A percentile compares a stretch with the other conserved stretches of the same genome.
Evolutionary conservation across 2,329 filamentous ascomycete species (phyloP).

Genomic region (Microsporum ferrugineum): DNA sequence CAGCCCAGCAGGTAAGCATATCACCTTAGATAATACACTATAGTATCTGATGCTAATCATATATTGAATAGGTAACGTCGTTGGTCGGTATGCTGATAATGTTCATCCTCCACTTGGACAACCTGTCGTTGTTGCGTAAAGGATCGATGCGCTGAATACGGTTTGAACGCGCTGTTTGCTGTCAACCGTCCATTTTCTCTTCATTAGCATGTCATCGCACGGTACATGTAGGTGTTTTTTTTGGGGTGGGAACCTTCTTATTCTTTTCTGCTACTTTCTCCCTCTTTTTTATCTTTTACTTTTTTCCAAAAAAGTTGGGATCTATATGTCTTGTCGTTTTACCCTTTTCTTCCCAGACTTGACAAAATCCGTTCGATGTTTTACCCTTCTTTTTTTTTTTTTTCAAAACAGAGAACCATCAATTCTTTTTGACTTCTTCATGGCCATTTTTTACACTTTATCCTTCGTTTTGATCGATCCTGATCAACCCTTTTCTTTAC

Average conservation of each 20-base stretch:
- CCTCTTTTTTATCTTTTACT: neutral
- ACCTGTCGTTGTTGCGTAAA: conserved; percentile 24
- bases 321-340: neutral
- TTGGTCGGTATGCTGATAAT: conserved; percentile 43
- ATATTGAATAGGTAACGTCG: conserved; percentile 41
- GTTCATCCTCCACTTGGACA: conserved; percentile 35
- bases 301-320: neutral
- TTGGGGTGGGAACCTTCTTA: neutral
- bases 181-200: neutral
- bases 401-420: conserved; percentile 14
- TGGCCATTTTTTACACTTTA: neutral
- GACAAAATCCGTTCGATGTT: conserved; percentile 2
- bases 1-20: conserved; percentile 52
- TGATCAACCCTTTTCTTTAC: neutral
- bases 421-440: neutral
- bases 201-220: neutral
- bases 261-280: neutral
- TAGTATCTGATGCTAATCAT: conserved; percentile 7
- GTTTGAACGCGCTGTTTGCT: neutral
- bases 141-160: neutral
- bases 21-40: conserved; percentile 9
- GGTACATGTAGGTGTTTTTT: neutral
- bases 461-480: neutral
- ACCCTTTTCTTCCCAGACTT: neutral
- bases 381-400: conserved; percentile 19